Evolutionary conservation across 2,329 filamentous ascomycete species (phyloP), one percentile per base, ranked within the genome.

Genomic region (Aspergillus ruber): DNA sequence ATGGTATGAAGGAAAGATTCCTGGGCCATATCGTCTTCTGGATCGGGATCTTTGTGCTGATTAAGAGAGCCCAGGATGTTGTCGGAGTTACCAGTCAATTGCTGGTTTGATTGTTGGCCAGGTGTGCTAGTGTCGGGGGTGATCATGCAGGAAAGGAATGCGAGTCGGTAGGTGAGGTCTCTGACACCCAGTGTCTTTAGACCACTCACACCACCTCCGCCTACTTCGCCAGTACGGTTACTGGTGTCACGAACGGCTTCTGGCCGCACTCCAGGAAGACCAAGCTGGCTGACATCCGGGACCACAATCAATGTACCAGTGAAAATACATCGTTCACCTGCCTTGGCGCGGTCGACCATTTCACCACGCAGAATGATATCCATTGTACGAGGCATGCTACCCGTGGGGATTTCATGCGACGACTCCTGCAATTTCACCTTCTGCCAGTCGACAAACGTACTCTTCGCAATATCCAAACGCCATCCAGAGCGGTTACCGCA

Each of bases 381-480:
- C 82, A 98, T 93, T 2, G 93, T 98, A 50, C 93, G 82, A 20
- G 93, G 93, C 93, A 98, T 98, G 72, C 90, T 96, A 46, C 93
- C 93, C 0, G 93, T 98, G 0, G 93, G 93, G 33, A 98, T 98
- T 66, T 98, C 93, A 3, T 91, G 91, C 57, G 90, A 95, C 73
- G 97, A 98, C 70, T 98, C 93, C 70, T 98, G 93, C 52, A 97
- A 89, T 53, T 94, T 87, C 20, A 97, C 90, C 68, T 97, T 97
- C 66, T 98, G 93, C 93, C 93, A 98, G 72, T 98, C 93, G 52
- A 98, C 87, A 65, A 98, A 98, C 0, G 90, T 97, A 68, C 90
- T 96, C 68, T 95, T 91, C 39, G 89, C 81, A 61, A 98, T 96
- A 60, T 98, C 91, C n/a, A 98, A 74, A 56, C 90, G 84, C 93